Conservation (phyloP, 495 filamentous ascomycete species). For the Aspergillus hancockii region DNA sequence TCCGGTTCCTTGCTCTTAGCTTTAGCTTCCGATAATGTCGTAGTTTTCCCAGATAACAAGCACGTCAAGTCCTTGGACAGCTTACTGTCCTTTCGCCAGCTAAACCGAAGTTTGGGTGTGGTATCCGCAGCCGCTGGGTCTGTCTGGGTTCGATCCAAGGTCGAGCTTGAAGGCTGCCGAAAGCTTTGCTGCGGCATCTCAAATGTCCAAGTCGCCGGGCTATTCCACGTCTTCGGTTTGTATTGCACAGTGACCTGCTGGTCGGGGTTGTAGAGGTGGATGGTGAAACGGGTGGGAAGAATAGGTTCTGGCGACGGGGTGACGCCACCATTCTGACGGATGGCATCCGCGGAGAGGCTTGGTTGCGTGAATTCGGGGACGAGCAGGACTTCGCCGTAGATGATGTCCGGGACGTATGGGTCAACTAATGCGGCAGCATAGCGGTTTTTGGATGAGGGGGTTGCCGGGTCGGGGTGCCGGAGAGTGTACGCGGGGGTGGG, state of each 20-base stretch:
- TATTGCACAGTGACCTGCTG: slow-evolving; percentile 73
- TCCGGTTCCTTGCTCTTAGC: slow-evolving; percentile 86
- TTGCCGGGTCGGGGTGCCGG: slow-evolving; percentile 68
- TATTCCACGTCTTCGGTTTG: slow-evolving; percentile 74
- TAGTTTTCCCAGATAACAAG: slow-evolving; percentile 73
- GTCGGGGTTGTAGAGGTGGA: slow-evolving; percentile 94
- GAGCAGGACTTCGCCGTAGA: slow-evolving; percentile 86
- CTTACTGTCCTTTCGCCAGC: slow-evolving; percentile 89
- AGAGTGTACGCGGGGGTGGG: slow-evolving; percentile 76
- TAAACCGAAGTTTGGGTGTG: slow-evolving; percentile 80
- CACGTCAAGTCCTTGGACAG: slow-evolving; percentile 83
- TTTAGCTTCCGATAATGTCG: slow-evolving; percentile 59
- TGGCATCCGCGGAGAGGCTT: slow-evolving; percentile 74
- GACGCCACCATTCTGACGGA: slow-evolving; percentile 69
- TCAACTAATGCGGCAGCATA: slow-evolving; percentile 88
- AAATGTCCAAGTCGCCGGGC: slow-evolving; percentile 82
- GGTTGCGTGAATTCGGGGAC: slow-evolving; percentile 83
- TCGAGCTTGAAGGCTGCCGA: slow-evolving; percentile 70
- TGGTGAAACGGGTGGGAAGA: slow-evolving; percentile 72
- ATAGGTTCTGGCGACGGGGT: slow-evolving; percentile 73
- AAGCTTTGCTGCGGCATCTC: slow-evolving; percentile 88
- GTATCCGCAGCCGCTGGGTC: slow-evolving; percentile 67
- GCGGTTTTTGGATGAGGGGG: slow-evolving; percentile 70
- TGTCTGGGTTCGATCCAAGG: slow-evolving; percentile 72
- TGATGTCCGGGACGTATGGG: slow-evolving; percentile 73